Conservation (phyloP, 1,284 basidiomycete genomes). For the Leucoagaricus sp. region DNA sequence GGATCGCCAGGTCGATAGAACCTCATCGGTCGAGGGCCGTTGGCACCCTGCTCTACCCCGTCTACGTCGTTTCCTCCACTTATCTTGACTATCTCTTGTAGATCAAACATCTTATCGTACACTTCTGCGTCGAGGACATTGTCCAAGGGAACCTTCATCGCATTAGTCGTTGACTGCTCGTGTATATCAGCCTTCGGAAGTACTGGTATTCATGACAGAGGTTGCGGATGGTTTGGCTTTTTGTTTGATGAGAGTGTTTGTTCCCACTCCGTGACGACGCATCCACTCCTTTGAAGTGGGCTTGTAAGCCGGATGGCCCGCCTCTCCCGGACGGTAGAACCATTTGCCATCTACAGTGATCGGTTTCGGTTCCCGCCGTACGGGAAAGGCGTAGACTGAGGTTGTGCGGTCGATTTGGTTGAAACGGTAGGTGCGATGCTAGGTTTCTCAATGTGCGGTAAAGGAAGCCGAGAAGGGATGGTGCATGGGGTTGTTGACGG, state of each 20-base stretch:
- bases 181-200: background rate
- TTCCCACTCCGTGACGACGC: background rate
- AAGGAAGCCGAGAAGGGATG: no score
- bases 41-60: no score
- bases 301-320: background rate
- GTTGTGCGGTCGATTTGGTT: background rate
- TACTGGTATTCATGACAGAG: background rate
- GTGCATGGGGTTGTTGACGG: no score
- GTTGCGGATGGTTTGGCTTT: background rate
- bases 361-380: background rate
- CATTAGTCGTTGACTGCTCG: background rate
- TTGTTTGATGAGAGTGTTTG: background rate
- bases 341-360: background rate
- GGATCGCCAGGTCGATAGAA: conserved; percentile 3
- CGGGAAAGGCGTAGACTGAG: background rate
- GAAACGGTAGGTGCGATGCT: no score
- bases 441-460: no score
- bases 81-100: background rate
- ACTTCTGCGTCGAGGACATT: background rate
- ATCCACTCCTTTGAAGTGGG: background rate
- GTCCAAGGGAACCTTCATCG: background rate
- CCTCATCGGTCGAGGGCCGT: background rate
- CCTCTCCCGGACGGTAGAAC: background rate
- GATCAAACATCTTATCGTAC: background rate
- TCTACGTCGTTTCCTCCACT: background rate